Percentiles rank a stretch among this genome's conserved stretches.
Conservation (phyloP, 208 protist genomes). For the Trypanosoma scelopori region DNA sequence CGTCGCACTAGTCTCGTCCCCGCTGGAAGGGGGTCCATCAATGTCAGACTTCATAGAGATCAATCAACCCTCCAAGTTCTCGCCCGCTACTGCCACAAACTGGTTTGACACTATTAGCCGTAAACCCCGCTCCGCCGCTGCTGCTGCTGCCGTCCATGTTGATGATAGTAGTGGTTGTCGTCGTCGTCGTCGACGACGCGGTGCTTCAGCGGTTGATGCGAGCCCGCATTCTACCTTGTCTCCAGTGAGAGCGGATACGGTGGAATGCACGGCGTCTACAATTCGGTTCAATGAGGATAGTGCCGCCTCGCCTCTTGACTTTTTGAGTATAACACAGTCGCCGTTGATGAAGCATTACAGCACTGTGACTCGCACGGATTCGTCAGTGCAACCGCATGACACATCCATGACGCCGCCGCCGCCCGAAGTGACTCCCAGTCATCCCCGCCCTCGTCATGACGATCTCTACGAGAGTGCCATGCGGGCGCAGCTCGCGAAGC, state of each 20-base stretch:
- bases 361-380: background rate
- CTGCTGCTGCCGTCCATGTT: background rate
- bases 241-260: background rate
- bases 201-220: background rate
- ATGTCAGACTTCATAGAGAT: constrained; percentile 28
- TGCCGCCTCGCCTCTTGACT: background rate
- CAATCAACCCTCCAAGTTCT: background rate
- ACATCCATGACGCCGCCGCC: too few species aligned
- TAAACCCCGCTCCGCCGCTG: background rate
- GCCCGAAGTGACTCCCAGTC: background rate
- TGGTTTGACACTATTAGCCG: constrained; percentile 29
- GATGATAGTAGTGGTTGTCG: background rate
- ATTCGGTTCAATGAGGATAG: constrained; percentile 31
- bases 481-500: constrained; percentile 68
- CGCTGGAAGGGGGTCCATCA: background rate
- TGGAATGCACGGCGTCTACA: constrained; percentile 20
- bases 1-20: constrained; percentile 9
- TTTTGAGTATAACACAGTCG: constrained; percentile 1
- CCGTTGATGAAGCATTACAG: background rate
- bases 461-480: constrained; percentile 73
- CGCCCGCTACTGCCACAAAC: constrained; percentile 4
- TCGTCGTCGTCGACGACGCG: too few species aligned
- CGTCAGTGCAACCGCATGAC: background rate
- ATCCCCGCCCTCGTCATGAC: constrained; percentile 1
- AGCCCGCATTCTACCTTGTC: background rate